Percentiles rank a stretch among this genome's conserved stretches.
Evolutionary conservation across 352 stramenopile species (phyloP).

Genomic region (Phytophthora quininea): DNA sequence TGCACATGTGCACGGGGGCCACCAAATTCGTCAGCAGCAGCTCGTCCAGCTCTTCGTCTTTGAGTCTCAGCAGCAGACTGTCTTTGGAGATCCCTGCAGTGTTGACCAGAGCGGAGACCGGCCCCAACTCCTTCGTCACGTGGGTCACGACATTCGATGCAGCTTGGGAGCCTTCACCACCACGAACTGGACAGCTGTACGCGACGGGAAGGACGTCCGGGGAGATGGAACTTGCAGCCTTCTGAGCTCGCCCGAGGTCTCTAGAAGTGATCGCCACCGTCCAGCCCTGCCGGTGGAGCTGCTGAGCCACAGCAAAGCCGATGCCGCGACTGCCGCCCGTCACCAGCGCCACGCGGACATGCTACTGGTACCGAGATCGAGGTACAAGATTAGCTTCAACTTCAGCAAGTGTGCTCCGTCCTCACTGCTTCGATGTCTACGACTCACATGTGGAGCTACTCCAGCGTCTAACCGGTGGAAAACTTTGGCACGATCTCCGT

Average conservation of each 20-base stretch:
- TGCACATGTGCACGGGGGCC: slow-evolving; percentile 73
- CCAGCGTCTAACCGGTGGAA: too few relatives aligned
- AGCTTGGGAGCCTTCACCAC: slow-evolving; percentile 26
- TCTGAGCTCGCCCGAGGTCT: slow-evolving; percentile 52
- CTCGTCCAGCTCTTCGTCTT: slow-evolving; percentile 65
- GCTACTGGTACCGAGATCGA: too few relatives aligned
- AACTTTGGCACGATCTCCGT: too few relatives aligned
- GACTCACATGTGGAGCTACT: too few relatives aligned
- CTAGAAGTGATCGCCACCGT: slow-evolving; percentile 77
- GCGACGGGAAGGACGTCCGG: slow-evolving; percentile 54
- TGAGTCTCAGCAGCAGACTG: slow-evolving; percentile 71
- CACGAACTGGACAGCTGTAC: slow-evolving; percentile 57
- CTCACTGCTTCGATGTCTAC: too few relatives aligned
- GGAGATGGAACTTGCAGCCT: slow-evolving; percentile 55
- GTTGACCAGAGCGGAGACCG: slow-evolving; percentile 72
- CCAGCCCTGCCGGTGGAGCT: slow-evolving; percentile 72
- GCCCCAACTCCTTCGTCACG: slow-evolving; percentile 43
- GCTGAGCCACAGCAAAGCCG: slow-evolving; percentile 69
- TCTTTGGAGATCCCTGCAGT: slow-evolving; percentile 74
- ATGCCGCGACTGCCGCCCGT: slow-evolving; percentile 85
- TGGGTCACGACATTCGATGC: slow-evolving; percentile 49
- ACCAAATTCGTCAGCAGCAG: slow-evolving; percentile 81
- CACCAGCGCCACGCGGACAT: slow-evolving; percentile 54
- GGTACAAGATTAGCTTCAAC: too few relatives aligned
- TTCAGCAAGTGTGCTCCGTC: too few relatives aligned